Conservation (phyloP, 2,329 filamentous ascomycete species). For the Atkinsonella texensis region DNA sequence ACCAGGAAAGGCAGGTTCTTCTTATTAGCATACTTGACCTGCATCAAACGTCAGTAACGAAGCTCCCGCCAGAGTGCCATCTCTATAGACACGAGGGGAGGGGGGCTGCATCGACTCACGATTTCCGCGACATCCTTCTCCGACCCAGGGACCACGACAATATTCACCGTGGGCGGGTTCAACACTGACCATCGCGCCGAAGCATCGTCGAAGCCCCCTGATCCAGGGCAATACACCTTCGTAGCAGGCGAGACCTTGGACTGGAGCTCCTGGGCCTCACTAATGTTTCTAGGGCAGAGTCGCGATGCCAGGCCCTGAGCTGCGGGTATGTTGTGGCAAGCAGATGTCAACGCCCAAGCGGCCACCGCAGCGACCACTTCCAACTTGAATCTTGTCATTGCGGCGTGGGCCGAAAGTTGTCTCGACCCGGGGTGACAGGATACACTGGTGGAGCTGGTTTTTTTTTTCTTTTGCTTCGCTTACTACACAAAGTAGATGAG, state of each 20-base stretch:
- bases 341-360: constrained; percentile 14
- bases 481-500: not conserved
- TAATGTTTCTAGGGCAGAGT: constrained; percentile 6
- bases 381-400: constrained; percentile 8
- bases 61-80: too few species aligned
- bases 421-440: too few species aligned
- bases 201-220: constrained; percentile 24
- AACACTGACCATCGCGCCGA: constrained; percentile 34
- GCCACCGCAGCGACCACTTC: constrained; percentile 16
- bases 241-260: constrained; percentile 24
- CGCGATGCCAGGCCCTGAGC: constrained; percentile 9
- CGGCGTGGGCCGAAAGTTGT: not conserved
- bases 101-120: constrained; percentile 14
- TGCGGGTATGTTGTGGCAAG: constrained; percentile 10
- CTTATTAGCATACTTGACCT: constrained; percentile 17
- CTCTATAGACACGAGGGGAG: too few species aligned
- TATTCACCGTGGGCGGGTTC: constrained; percentile 27
- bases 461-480: not conserved
- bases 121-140: constrained; percentile 37
- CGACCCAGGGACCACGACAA: constrained; percentile 33
- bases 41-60: not conserved
- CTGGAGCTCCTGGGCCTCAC: constrained; percentile 14
- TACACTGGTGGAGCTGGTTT: not conserved
- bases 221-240: constrained; percentile 29
- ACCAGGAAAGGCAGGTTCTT: constrained; percentile 38